These are phyloP conservation scores for Tetracladium marchalianum DNA, from an alignment of 495 filamentous ascomycete genomes.

Conservation along the genomic window DNA sequence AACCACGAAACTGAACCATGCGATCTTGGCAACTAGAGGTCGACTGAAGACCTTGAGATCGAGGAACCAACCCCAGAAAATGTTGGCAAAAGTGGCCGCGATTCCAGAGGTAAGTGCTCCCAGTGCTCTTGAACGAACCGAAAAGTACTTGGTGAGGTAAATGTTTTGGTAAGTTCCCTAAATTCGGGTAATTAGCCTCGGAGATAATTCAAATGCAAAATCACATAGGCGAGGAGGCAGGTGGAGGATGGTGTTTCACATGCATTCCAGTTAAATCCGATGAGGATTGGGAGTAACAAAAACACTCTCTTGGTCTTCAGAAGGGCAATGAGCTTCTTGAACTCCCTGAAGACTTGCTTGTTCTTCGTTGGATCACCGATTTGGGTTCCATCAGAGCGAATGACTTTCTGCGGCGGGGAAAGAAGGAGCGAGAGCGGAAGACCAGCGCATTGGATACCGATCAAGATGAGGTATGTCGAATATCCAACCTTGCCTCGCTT, in stretches of 20 bases:
- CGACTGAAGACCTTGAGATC: slow-evolving; percentile 29
- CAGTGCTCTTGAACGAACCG: slow-evolving; percentile 42
- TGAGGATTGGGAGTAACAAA: slow-evolving; percentile 42
- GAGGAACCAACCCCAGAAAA: slow-evolving; percentile 37
- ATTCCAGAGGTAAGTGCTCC: slow-evolving; percentile 38
- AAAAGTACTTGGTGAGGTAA: slow-evolving; percentile 51
- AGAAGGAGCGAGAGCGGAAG: slow-evolving; percentile 41
- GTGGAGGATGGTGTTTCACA: too few relatives aligned
- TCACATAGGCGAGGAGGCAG: too few relatives aligned
- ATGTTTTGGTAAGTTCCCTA: slow-evolving; percentile 42
- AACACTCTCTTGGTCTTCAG: slow-evolving; percentile 37
- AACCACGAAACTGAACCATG: slow-evolving; percentile 25
- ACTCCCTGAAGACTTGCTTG: slow-evolving; percentile 30
- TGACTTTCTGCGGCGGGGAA: slow-evolving; percentile 44
- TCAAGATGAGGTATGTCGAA: slow-evolving; percentile 43
- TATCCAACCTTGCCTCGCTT: slow-evolving; percentile 44
- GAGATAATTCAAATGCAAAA: too few relatives aligned
- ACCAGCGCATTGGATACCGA: slow-evolving; percentile 41
- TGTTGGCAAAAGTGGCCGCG: slow-evolving; percentile 34
- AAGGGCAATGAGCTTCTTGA: slow-evolving; percentile 36
- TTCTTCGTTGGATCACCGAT: slow-evolving; percentile 31
- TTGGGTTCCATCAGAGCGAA: slow-evolving; percentile 36
- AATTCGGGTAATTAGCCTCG: too few relatives aligned
- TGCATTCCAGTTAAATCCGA: slow-evolving; percentile 43
- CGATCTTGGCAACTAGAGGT: slow-evolving; percentile 23